A percentile compares a stretch with the other conserved stretches of the same genome.
phyloP scores from a whole-genome alignment of 2,329 filamentous ascomycete genomes.

The Neopestalotiopsis clavispora region DNA sequence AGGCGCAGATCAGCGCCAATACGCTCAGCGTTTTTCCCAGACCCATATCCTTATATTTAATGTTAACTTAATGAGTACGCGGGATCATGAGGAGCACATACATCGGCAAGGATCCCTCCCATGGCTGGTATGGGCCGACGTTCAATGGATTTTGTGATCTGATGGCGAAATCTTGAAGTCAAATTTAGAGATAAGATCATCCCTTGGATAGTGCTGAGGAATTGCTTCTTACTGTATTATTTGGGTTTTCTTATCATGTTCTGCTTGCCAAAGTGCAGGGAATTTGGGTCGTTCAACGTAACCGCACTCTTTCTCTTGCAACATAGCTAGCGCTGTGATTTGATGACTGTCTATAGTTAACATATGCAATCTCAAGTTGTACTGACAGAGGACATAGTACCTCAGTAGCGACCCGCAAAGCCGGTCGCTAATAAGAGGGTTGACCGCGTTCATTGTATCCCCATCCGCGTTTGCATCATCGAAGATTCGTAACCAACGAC shows the following conservation, averaged over 20 bases:
- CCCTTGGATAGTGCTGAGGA: background rate
- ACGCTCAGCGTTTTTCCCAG: background rate
- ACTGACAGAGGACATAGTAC: background rate
- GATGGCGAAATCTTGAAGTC: background rate
- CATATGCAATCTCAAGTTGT: background rate
- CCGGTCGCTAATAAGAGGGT: background rate
- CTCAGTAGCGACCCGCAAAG: background rate
- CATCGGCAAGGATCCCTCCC: constrained; percentile 40
- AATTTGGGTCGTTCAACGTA: constrained; percentile 24
- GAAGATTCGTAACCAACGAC: background rate
- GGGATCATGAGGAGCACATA: too few relatives aligned
- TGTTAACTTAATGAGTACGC: constrained; percentile 18
- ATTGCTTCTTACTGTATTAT: background rate
- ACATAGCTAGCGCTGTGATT: constrained; percentile 34
- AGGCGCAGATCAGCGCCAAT: background rate
- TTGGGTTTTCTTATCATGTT: background rate
- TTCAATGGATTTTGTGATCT: constrained; percentile 18
- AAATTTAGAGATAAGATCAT: background rate
- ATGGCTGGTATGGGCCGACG: constrained; percentile 17
- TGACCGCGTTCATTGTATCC: background rate
- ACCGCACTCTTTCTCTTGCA: constrained; percentile 35
- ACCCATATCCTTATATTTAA: constrained; percentile 1
- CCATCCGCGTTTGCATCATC: background rate
- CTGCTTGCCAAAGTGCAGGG: constrained; percentile 28
- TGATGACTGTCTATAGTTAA: constrained; percentile 28